Base-by-base conservation (phyloP, 345 rosid genomes). In the Gossypium arboreum region DNA sequence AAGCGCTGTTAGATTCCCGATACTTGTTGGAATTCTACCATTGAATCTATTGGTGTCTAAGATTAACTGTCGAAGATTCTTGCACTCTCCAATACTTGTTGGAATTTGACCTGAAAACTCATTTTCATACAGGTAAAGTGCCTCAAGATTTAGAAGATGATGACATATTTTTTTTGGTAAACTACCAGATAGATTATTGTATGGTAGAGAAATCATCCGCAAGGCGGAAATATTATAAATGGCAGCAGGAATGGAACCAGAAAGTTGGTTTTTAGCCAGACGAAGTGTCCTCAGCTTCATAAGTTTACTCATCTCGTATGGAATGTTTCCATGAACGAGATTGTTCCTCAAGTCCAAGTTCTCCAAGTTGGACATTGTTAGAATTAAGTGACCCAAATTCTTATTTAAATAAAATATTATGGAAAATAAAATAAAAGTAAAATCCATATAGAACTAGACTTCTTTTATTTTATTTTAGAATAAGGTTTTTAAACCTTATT, bases 341-440 rank as follows among this genome's bases (percentile, higher is more conserved):
- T 57, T 20, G 27, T 11, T 17, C 6, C 9, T 27, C 67, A 43
- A 72, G 48, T 43, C 34, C 8, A 68, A n/a, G 34, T 4, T 45
- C 72, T 68, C 72, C 39, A 68, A 50, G 39, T 45, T 57, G 66
- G 65, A 51, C 63, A 77, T 18, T n/a, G n/a, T n/a, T n/a, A n/a
- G n/a, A n/a, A n/a, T n/a, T n/a, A n/a, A n/a, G n/a, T n/a, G n/a
- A n/a, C n/a, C n/a, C n/a, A n/a, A n/a, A n/a, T n/a, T n/a, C n/a
- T n/a, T n/a, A n/a, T n/a, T n/a, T n/a, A n/a, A n/a, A n/a, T n/a
- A n/a, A n/a, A n/a, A n/a, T n/a, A n/a, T n/a, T n/a, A n/a, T n/a
- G n/a, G n/a, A n/a, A n/a, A n/a, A n/a, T n/a, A n/a, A n/a, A n/a
- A n/a, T n/a, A n/a, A n/a, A n/a, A n/a, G n/a, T n/a, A n/a, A n/a